Percentiles rank a stretch among this genome's conserved stretches.
phyloP scores from a whole-genome alignment of 768 basidiomycete species.

The Suillus subalutaceus region DNA sequence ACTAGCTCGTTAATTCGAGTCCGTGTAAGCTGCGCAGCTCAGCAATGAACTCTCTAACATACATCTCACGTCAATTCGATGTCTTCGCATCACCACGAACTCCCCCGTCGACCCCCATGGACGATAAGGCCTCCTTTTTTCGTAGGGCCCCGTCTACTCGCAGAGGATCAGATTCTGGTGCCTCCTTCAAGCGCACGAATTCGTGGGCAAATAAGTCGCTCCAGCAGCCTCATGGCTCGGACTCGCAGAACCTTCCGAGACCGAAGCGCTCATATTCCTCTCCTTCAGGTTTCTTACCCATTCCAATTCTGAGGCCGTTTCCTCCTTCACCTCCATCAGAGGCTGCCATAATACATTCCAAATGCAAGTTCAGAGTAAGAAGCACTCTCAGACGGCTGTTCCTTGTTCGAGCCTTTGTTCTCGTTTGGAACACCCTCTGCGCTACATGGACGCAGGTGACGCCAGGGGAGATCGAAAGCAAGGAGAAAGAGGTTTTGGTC shows the following conservation, averaged over 20 bases:
- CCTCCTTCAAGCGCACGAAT: slow-evolving; percentile 48
- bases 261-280: slow-evolving; percentile 68
- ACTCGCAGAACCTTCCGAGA: slow-evolving; percentile 27
- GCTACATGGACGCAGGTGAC: slow-evolving; percentile 57
- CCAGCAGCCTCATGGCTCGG: slow-evolving; percentile 41
- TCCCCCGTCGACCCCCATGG: slow-evolving; percentile 58
- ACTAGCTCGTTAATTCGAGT: slow-evolving; percentile 11
- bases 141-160: slow-evolving; percentile 26
- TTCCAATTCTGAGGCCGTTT: slow-evolving; percentile 33
- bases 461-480: slow-evolving; percentile 27
- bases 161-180: slow-evolving; percentile 29
- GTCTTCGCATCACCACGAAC: slow-evolving; percentile 63
- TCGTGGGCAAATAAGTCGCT: slow-evolving; percentile 62
- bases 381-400: slow-evolving; percentile 60
- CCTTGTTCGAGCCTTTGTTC: slow-evolving; percentile 68
- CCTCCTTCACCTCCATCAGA: slow-evolving; percentile 34
- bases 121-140: slow-evolving; percentile 38
- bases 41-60: slow-evolving; percentile 78
- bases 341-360: slow-evolving; percentile 37
- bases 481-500: slow-evolving; percentile 14
- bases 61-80: slow-evolving; percentile 84
- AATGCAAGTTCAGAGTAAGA: slow-evolving; percentile 40
- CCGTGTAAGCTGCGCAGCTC: slow-evolving; percentile 8
- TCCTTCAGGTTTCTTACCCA: slow-evolving; percentile 50
- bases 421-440: slow-evolving; percentile 71